These are phyloP conservation scores for Macrophomina phaseolina DNA, from an alignment of 2,329 filamentous ascomycete species.

Conservation along the genomic window DNA sequence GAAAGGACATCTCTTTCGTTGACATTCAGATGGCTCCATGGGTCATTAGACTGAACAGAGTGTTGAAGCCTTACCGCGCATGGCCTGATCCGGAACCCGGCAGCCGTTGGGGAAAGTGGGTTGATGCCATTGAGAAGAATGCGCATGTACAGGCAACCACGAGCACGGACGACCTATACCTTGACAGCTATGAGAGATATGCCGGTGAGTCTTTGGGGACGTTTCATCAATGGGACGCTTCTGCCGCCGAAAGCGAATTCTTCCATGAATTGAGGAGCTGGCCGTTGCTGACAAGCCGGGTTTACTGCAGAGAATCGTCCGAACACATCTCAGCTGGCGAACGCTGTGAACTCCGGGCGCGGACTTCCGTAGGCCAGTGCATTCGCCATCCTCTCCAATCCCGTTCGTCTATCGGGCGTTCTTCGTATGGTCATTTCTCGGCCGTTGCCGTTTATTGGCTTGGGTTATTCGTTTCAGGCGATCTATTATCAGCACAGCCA, in stretches of 20 bases:
- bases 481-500: neutral
- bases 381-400: neutral
- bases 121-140: slow-evolving; percentile 70
- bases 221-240: too few species aligned
- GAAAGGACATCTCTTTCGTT: slow-evolving; percentile 65
- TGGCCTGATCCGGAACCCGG: slow-evolving; percentile 70
- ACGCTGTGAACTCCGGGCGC: slow-evolving; percentile 64
- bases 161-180: slow-evolving; percentile 68
- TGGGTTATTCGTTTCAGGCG: slow-evolving; percentile 4
- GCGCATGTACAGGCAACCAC: slow-evolving; percentile 70
- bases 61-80: slow-evolving; percentile 68
- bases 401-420: neutral
- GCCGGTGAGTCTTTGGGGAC: slow-evolving; percentile 50
- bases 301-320: slow-evolving; percentile 62
- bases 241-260: neutral
- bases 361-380: slow-evolving; percentile 52
- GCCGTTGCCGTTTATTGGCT: neutral
- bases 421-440: slow-evolving; percentile 4
- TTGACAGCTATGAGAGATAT: slow-evolving; percentile 71
- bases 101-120: slow-evolving; percentile 71
- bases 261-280: too few species aligned
- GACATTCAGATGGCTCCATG: slow-evolving; percentile 80
- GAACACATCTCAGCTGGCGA: slow-evolving; percentile 62
- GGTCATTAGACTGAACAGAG: slow-evolving; percentile 69
- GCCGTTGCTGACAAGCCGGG: neutral